These are phyloP conservation scores for Metarhizium humberi DNA, from an alignment of 2,329 filamentous ascomycete species.

Conservation along the genomic window DNA sequence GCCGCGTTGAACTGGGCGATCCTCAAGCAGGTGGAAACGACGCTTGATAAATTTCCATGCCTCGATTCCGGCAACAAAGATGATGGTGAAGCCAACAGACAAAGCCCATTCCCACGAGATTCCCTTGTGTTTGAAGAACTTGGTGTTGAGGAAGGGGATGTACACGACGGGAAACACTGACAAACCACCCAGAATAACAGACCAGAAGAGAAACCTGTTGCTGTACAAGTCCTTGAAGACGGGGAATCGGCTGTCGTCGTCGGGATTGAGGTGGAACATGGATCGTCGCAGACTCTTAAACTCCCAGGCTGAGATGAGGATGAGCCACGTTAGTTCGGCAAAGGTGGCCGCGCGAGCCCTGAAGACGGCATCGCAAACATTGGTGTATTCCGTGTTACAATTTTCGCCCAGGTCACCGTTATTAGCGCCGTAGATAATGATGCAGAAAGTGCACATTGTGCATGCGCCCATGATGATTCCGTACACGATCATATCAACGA, in stretches of 20 bases:
- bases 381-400: slow-evolving; percentile 53
- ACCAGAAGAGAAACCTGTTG: slow-evolving; percentile 64
- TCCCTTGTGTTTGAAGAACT: slow-evolving; percentile 62
- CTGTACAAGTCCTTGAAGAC: slow-evolving; percentile 55
- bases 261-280: slow-evolving; percentile 57
- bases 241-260: slow-evolving; percentile 39
- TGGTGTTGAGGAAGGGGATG: slow-evolving; percentile 59
- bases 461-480: slow-evolving; percentile 68
- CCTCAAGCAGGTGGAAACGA: slow-evolving; percentile 39
- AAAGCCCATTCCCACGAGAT: slow-evolving; percentile 72
- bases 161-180: slow-evolving; percentile 62
- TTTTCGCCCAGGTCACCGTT: slow-evolving; percentile 45
- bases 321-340: slow-evolving; percentile 63
- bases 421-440: slow-evolving; percentile 50
- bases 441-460: slow-evolving; percentile 56
- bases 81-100: slow-evolving; percentile 50
- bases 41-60: slow-evolving; percentile 64
- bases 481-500: slow-evolving; percentile 72
- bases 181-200: slow-evolving; percentile 49
- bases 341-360: slow-evolving; percentile 64
- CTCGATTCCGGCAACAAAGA: slow-evolving; percentile 62
- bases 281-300: slow-evolving; percentile 65
- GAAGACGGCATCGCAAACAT: slow-evolving; percentile 52
- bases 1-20: slow-evolving; percentile 38
- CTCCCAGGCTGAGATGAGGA: slow-evolving; percentile 69